Evolutionary conservation across 257 asterid species (phyloP), one percentile per base, ranked within the genome.

Genomic region (Nicotiana noctiflora): DNA sequence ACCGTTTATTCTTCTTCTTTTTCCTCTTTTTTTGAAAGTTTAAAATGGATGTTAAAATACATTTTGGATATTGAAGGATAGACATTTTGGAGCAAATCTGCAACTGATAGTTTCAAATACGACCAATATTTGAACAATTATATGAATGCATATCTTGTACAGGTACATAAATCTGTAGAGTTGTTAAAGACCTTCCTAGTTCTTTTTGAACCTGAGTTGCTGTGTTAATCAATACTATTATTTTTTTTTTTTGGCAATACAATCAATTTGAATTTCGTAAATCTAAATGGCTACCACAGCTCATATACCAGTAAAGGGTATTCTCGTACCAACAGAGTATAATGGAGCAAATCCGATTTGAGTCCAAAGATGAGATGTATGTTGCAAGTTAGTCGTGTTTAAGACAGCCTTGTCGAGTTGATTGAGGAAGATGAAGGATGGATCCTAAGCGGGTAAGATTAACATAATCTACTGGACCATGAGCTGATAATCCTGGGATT

Each of bases 401-500:
- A 80, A 53, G 68, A n/a, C 83, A 5, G 23, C 23, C 46, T n/a
- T 78, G 29, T 7, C 29, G 72, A 77, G 70, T 78, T 17, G 82
- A 75, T 46, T 52, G 81, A 10, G 56, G 66, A 18, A 76, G 65
- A 61, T 61, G 23, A 65, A 82, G 80, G 44, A 31, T 19, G 9
- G 87, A 62, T 56, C 93, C 96, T 14, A 92, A 79, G 29, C 93
- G 76, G 4, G 95, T 88, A 68, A 83, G 13, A 83, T 92, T 93
- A 82, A 84, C 93, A 82, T 93, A 93, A 83, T 93, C 98, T 32
- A 70, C 76, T 2, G 88, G 89, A 55, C 84, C 80, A 83, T 93
- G 97, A 55, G 77, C 80, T 3, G 86, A 74, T 46, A 93, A 76
- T 0, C 98, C 98, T 0, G 96, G 97, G 60, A 82, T 56, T 15